A percentile compares a stretch with the other conserved stretches of the same genome.
Evolutionary conservation across 2,329 filamentous ascomycete genomes (phyloP).

Genomic region (Ascochyta fabae): DNA sequence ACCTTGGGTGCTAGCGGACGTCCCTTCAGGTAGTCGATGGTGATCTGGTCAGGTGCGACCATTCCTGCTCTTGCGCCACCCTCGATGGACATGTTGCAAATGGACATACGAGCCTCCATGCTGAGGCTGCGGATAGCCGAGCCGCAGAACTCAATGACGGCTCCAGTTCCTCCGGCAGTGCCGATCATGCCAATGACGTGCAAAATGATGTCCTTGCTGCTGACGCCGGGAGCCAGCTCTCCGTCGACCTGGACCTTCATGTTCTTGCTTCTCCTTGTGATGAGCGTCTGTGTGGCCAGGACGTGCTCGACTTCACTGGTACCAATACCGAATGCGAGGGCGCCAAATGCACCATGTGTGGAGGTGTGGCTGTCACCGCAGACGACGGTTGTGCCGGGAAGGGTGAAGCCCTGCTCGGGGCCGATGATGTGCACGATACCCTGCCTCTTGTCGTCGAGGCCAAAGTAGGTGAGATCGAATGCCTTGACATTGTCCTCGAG

Average conservation of each 20-base stretch:
- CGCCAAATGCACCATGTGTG: conserved; percentile 94
- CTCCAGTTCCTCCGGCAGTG: conserved; percentile 91
- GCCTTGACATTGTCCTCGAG: conserved; percentile 97
- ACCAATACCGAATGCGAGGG: conserved; percentile 94
- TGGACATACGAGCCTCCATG: conserved; percentile 98
- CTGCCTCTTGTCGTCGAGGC: conserved; percentile 93
- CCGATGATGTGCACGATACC: conserved; percentile 99
- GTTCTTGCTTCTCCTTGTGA: conserved; percentile 96
- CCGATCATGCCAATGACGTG: conserved; percentile 93
- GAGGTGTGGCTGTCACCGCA: conserved; percentile 98
- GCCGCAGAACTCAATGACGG: conserved; percentile 96
- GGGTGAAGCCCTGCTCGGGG: conserved; percentile 97
- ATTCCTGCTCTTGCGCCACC: conserved; percentile 93
- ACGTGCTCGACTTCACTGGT: conserved; percentile 99
- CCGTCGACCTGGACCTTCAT: conserved; percentile 97
- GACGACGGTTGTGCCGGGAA: conserved; percentile 94
- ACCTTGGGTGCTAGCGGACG: conserved; percentile 85
- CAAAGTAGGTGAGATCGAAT: conserved; percentile 96
- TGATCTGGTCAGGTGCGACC: conserved; percentile 92
- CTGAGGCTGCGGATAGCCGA: conserved; percentile 87
- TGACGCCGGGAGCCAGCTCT: conserved; percentile 86
- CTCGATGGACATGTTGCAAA: conserved; percentile 99
- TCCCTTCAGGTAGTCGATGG: conserved; percentile 94
- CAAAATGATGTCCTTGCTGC: conserved; percentile 93
- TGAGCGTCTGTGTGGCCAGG: conserved; percentile 91